These are phyloP conservation scores for Fraxinus pennsylvanica DNA, from an alignment of 257 asterid species.

Conservation along the genomic window DNA sequence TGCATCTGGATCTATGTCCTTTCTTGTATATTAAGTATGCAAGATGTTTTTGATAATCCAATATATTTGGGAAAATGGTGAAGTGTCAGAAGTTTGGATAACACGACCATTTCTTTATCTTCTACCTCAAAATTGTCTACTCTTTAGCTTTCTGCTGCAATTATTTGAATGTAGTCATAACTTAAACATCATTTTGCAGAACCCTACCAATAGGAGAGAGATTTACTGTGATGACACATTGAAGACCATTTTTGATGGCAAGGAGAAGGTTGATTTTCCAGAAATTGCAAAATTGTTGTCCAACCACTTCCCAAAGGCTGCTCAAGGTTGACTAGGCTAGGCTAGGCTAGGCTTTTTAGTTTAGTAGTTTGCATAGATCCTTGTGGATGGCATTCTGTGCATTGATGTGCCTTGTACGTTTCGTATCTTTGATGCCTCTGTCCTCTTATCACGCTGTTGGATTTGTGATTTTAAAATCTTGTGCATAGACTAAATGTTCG, in stretches of 20 bases:
- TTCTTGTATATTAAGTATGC: not conserved
- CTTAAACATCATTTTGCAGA: conserved; percentile 34
- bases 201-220: conserved; percentile 63
- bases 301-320: conserved; percentile 48
- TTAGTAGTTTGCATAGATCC: not conserved
- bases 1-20: not conserved
- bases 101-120: not conserved
- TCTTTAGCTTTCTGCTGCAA: not conserved
- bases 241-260: conserved; percentile 58
- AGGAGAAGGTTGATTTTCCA: conserved; percentile 55
- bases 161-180: not conserved
- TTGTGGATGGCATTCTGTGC: not conserved
- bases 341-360: conserved; percentile 1
- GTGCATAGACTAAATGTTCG: not conserved
- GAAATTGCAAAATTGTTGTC: conserved; percentile 53
- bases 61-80: not conserved
- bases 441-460: not conserved
- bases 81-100: not conserved
- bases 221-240: conserved; percentile 57
- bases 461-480: not conserved
- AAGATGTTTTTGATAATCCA: not conserved
- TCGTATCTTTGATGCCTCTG: not conserved
- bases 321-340: conserved; percentile 26
- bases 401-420: not conserved
- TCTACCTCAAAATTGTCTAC: not conserved